phyloP scores from a whole-genome alignment of 2,329 filamentous ascomycete species.

The Moelleriella libera region DNA sequence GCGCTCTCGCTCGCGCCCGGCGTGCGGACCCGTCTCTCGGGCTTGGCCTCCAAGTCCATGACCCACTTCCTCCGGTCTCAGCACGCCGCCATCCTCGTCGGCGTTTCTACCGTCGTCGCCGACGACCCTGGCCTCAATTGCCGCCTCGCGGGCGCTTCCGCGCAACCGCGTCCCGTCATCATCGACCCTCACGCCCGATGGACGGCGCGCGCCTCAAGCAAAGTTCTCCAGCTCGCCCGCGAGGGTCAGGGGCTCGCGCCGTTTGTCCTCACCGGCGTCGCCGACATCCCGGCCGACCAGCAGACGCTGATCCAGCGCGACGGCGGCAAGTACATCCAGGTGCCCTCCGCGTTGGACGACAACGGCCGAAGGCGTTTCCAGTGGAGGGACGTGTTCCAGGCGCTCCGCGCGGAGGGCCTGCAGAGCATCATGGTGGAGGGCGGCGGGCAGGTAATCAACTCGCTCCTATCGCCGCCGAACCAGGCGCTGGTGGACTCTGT shows the following conservation, averaged over 20 bases:
- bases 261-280: constrained; percentile 47
- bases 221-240: constrained; percentile 50
- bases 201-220: constrained; percentile 43
- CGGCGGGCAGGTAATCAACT: constrained; percentile 69
- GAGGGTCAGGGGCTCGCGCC: constrained; percentile 52
- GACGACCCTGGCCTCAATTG: constrained; percentile 83
- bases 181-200: constrained; percentile 70
- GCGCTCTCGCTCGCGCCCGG: constrained; percentile 64
- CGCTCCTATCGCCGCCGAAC: constrained; percentile 51
- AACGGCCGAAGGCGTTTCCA: constrained; percentile 30
- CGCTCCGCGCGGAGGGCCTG: constrained; percentile 45
- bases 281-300: constrained; percentile 29
- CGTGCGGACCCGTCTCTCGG: constrained; percentile 70
- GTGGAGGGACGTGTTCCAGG: constrained; percentile 51
- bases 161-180: constrained; percentile 68
- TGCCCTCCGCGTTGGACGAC: constrained; percentile 16
- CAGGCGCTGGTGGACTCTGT: constrained; percentile 57
- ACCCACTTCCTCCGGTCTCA: constrained; percentile 76
- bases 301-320: constrained; percentile 26
- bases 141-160: constrained; percentile 47
- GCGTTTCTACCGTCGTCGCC: constrained; percentile 68
- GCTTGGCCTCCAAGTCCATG: constrained; percentile 75
- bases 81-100: constrained; percentile 76
- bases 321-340: constrained; percentile 37
- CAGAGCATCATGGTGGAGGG: constrained; percentile 86